Conservation (phyloP, 179 eudicot species). For the Pouteria campechiana region DNA sequence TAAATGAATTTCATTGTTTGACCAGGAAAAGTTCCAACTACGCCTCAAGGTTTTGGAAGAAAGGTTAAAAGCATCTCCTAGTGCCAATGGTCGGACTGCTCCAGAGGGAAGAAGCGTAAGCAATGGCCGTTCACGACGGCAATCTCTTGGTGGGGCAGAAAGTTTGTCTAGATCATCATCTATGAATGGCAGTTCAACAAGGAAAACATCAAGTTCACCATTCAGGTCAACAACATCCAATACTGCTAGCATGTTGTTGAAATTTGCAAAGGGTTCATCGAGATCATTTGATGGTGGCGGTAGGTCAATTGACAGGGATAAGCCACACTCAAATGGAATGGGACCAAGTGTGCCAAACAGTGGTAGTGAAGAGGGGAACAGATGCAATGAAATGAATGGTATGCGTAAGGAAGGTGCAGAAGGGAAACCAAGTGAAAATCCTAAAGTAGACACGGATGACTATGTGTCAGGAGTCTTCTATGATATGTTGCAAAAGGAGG, state of each 20-base stretch:
- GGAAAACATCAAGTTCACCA: constrained; percentile 27
- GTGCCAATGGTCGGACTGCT: constrained; percentile 20
- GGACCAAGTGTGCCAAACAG: constrained; percentile 7
- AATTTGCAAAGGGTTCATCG: constrained; percentile 26
- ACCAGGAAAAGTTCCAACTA: constrained; percentile 63
- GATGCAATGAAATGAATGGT: constrained; percentile 4
- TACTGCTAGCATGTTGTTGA: constrained; percentile 20
- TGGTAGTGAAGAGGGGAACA: constrained; percentile 12
- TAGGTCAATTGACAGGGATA: constrained; percentile 18
- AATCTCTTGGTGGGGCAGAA: constrained; percentile 61
- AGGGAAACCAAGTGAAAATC: constrained; percentile 15
- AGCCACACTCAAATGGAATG: constrained; percentile 5
- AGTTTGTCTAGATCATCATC: constrained; percentile 36
- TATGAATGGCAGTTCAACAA: constrained; percentile 36
- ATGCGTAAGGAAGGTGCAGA: constrained; percentile 22
- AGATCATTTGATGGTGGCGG: constrained; percentile 36
- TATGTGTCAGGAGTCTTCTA: constrained; percentile 56
- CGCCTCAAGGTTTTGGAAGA: constrained; percentile 87
- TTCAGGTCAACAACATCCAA: constrained; percentile 19
- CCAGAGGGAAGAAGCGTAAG: constrained; percentile 38
- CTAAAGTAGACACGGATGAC: constrained; percentile 32
- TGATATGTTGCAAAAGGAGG: constrained; percentile 69
- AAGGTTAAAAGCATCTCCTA: constrained; percentile 39
- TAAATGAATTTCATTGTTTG: constrained; percentile 1
- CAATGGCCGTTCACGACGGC: constrained; percentile 52